A percentile compares a stretch with the other conserved stretches of the same genome.
These are phyloP conservation scores for Acanthamoeba royreba DNA, from an alignment of 208 protist species.

Conservation along the genomic window DNA sequence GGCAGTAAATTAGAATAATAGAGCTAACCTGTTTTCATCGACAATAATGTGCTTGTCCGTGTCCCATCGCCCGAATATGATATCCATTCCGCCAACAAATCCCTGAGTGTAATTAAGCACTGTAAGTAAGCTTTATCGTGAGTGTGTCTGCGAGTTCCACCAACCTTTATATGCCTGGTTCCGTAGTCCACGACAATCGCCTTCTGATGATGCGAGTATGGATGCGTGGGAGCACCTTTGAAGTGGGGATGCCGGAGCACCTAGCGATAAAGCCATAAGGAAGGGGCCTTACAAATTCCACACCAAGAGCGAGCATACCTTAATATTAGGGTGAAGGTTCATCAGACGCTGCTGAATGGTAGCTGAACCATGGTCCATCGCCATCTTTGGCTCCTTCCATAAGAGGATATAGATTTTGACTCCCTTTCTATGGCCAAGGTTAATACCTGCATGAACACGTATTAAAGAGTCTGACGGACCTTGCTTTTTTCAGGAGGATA, in stretches of 20 bases:
- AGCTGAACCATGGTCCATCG: conserved; percentile 6
- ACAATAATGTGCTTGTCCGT: not conserved
- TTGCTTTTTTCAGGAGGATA: not conserved
- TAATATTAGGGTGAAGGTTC: not conserved
- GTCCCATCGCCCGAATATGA: conserved; percentile 26
- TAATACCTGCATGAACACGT: no score
- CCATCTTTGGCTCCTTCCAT: conserved; percentile 36
- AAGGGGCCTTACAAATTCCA: not conserved
- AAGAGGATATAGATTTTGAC: conserved; percentile 30
- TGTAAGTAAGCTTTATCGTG: not conserved
- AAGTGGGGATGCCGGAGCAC: not conserved
- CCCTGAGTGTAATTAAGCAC: not conserved
- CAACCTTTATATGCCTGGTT: not conserved
- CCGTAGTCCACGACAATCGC: conserved; percentile 30
- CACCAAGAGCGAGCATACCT: not conserved
- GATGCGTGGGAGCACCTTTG: not conserved
- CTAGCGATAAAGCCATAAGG: no score
- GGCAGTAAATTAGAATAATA: no score
- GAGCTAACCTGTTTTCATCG: not conserved
- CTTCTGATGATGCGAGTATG: conserved; percentile 37
- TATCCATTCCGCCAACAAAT: conserved; percentile 9
- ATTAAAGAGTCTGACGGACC: not conserved
- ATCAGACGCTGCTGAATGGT: not conserved
- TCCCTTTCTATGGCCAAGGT: not conserved
- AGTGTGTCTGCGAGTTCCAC: not conserved